phyloP scores from a whole-genome alignment of 345 rosid genomes.

The Eucalyptus coolabah region DNA sequence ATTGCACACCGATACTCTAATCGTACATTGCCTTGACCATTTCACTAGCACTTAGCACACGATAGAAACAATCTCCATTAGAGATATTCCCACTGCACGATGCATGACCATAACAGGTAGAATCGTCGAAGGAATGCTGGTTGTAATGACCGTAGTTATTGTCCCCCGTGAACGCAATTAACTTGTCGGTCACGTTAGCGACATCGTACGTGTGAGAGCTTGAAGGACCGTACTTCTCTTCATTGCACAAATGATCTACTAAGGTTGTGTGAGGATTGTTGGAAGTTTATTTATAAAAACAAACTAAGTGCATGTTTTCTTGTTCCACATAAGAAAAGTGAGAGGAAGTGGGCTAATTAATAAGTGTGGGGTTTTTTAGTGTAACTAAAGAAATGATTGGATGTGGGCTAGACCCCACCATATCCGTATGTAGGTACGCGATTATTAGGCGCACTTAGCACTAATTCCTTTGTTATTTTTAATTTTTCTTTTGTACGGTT shows the following conservation, averaged over 20 bases:
- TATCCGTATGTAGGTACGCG: rapidly evolving
- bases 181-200: background rate
- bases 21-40: background rate
- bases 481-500: too few species aligned
- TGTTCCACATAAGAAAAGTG: rapidly evolving
- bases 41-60: background rate
- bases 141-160: background rate
- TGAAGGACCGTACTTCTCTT: background rate
- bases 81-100: background rate
- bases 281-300: too few species aligned
- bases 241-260: background rate
- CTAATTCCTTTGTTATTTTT: too few species aligned
- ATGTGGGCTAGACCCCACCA: too few species aligned
- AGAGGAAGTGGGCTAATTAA: rapidly evolving
- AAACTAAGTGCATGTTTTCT: too few species aligned
- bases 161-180: background rate
- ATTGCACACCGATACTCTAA: background rate
- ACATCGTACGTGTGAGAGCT: background rate
- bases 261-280: background rate
- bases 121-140: background rate
- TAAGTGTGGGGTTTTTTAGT: too few species aligned
- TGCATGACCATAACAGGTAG: background rate
- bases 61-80: background rate
- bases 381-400: too few species aligned
- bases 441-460: too few species aligned